Evolutionary conservation across 768 basidiomycete genomes (phyloP), one percentile per base, ranked within the genome.

Genomic region (Lactifluus subvellereus): DNA sequence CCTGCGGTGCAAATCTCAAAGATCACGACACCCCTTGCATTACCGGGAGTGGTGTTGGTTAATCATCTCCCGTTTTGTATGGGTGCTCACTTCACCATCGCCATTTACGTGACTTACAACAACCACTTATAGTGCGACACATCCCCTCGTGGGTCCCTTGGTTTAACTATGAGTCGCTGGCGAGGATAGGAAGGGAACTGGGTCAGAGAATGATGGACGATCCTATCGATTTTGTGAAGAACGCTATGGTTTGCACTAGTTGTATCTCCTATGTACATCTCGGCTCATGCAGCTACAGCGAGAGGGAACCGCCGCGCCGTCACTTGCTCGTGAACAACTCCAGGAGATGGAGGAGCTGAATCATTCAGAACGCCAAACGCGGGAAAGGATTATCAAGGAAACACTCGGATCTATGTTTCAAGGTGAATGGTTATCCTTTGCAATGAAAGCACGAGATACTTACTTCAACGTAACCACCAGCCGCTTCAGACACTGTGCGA

Each of bases 101-200:
- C 4, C 5, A n/a, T 30, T 1, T 14, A 6, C 4, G 42, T 45
- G 4, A 2, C 32, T 49, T n/a, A 65, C 10, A 2, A 4, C 10
- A 14, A 18, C 43, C 9, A 22, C 22, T 22, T 27, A 16, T 3
- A 65, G 64, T 65, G 51, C 40, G 40, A 8, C 45, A 49, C 16
- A 27, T 61, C 16, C 64, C 64, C 20, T 38, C 55, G 10, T 62
- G 64, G 64, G n/a, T 65, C 6, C 64, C 60, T 16, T 55, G 50
- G 42, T 10, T 61, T 9, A 57, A 48, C 6, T 65, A 62, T 30
- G 8, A 32, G 32, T 49, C 60, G 8, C 3, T 65, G 35, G 60
- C 37, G 2, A 20, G 30, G 13, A 14, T 32, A 40, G 35, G 40
- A 7, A 47, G 22, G 47, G 30, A 57, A 14, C 20, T 62, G 3